Percentiles rank a stretch among this genome's conserved stretches.
phyloP scores from a whole-genome alignment of 2,329 filamentous ascomycete species.

The Paecilomyces niveus region DNA sequence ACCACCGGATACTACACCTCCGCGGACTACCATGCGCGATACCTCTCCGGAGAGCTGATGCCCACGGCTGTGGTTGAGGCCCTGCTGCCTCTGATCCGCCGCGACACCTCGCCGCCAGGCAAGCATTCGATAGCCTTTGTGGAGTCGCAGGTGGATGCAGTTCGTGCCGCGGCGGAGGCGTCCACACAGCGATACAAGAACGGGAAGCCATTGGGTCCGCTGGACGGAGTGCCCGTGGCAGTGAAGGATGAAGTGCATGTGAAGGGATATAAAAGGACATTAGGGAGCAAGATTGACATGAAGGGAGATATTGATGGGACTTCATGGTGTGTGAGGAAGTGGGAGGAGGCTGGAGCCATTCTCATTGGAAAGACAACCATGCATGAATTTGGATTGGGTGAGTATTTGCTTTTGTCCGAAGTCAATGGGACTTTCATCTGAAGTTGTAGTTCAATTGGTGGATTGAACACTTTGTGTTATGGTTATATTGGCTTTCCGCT shows the following conservation, averaged over 20 bases:
- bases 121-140: slow-evolving; percentile 68
- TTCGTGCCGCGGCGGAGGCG: slow-evolving; percentile 61
- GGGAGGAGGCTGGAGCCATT: slow-evolving; percentile 68
- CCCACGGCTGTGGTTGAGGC: slow-evolving; percentile 65
- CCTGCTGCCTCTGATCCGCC: slow-evolving; percentile 63
- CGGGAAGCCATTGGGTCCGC: slow-evolving; percentile 57
- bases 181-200: slow-evolving; percentile 66
- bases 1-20: slow-evolving; percentile 56
- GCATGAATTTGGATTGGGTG: slow-evolving; percentile 70
- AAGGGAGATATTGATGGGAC: slow-evolving; percentile 47
- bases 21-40: slow-evolving; percentile 70
- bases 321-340: slow-evolving; percentile 62
- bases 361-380: slow-evolving; percentile 70
- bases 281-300: slow-evolving; percentile 57
- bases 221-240: slow-evolving; percentile 77
- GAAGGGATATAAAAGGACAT: slow-evolving; percentile 60
- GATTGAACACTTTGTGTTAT: not conserved
- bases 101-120: slow-evolving; percentile 47
- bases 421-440: not conserved
- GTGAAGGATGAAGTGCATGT: slow-evolving; percentile 76
- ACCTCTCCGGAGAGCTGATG: slow-evolving; percentile 61
- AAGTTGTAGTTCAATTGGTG: not conserved
- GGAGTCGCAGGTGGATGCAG: slow-evolving; percentile 56
- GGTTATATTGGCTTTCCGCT: not conserved
- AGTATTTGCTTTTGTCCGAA: slow-evolving; percentile 11